Evolutionary conservation across 805 yeast genomes (phyloP).

Genomic region (Ogataea salicorniae): DNA sequence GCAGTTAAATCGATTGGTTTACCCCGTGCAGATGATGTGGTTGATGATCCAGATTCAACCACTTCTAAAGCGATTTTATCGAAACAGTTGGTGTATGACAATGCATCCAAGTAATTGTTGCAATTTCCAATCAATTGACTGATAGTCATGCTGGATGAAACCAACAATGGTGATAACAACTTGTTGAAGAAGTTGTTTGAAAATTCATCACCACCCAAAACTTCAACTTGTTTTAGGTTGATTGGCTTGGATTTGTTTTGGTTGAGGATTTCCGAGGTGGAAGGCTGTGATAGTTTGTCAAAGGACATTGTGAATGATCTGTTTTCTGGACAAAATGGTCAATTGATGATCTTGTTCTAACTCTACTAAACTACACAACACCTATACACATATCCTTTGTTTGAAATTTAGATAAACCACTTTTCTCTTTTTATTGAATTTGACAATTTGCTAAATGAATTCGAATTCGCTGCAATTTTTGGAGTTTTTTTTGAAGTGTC

Average conservation of each 20-base stretch:
- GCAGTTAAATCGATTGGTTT: slow-evolving; percentile 31
- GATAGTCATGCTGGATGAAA: slow-evolving; percentile 35
- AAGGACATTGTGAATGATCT: neutral
- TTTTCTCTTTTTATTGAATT: no score
- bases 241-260: slow-evolving; percentile 21
- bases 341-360: no score
- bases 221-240: slow-evolving; percentile 26
- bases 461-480: no score
- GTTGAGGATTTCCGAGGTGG: slow-evolving; percentile 10
- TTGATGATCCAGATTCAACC: slow-evolving; percentile 10
- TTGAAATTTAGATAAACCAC: no score
- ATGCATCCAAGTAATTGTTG: slow-evolving; percentile 15
- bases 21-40: neutral
- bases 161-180: slow-evolving; percentile 40
- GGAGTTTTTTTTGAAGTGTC: no score
- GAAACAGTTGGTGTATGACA: slow-evolving; percentile 27
- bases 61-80: slow-evolving; percentile 20
- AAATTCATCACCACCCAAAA: slow-evolving; percentile 27
- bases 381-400: no score
- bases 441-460: no score
- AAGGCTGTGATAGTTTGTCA: neutral
- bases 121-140: slow-evolving; percentile 33
- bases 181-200: slow-evolving; percentile 40
- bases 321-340: no score
- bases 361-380: no score